Percentiles rank a stretch among this genome's conserved stretches.
These are phyloP conservation scores for Penicillium ochrochloron DNA, from an alignment of 495 filamentous ascomycete genomes.

Conservation along the genomic window DNA sequence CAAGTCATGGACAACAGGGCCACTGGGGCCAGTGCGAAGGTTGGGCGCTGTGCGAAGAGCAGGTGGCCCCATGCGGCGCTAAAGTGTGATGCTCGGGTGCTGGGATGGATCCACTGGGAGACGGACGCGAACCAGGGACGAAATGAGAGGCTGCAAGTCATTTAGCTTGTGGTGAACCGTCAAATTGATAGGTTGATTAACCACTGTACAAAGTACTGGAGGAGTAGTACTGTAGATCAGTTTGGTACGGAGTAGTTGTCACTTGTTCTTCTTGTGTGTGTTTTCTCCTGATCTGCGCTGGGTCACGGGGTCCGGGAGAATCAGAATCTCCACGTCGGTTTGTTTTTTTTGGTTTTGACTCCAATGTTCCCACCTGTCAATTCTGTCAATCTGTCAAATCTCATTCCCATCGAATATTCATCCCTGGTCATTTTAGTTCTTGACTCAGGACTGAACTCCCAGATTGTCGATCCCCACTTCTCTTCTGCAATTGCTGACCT, in stretches of 20 bases:
- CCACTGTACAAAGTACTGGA: too few species aligned
- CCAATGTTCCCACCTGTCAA: not conserved
- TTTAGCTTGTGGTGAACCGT: not conserved
- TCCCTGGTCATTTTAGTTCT: not conserved
- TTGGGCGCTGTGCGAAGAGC: not conserved
- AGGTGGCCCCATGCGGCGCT: conserved; percentile 1
- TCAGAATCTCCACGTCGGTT: not conserved
- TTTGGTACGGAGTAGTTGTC: too few species aligned
- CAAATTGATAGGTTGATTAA: not conserved
- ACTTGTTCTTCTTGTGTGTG: not conserved
- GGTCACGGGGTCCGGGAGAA: not conserved
- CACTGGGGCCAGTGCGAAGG: not conserved
- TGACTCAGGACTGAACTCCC: not conserved
- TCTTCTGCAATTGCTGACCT: not conserved
- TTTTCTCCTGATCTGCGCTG: not conserved
- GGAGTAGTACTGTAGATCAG: too few species aligned
- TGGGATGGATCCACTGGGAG: not conserved
- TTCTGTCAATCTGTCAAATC: not conserved
- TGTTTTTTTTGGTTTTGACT: not conserved
- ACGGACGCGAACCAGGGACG: not conserved
- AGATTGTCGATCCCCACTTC: not conserved
- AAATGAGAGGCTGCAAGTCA: not conserved
- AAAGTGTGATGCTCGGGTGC: not conserved
- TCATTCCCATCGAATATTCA: not conserved
- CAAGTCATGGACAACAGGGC: not conserved